Evolutionary conservation across 805 yeast genomes (phyloP).

Genomic region (Priceomyces castillae): DNA sequence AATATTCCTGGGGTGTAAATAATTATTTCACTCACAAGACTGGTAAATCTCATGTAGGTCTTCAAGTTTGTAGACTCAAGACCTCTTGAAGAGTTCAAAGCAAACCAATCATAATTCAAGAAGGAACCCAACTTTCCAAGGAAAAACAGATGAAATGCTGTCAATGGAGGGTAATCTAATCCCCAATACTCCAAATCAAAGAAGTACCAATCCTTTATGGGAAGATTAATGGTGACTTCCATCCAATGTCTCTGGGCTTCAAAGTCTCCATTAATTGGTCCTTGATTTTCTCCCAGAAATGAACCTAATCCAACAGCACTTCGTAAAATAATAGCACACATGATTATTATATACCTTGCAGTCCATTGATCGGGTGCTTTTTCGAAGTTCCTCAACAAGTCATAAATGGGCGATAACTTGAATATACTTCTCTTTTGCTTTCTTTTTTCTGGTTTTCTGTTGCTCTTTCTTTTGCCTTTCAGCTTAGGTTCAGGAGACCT

Average conservation of each 20-base stretch:
- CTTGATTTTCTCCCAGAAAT: conserved; percentile 67
- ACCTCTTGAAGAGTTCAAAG: conserved; percentile 70
- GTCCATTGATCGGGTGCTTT: conserved; percentile 89
- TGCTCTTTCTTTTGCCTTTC: background rate
- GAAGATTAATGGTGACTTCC: conserved; percentile 79
- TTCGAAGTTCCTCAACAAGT: conserved; percentile 73
- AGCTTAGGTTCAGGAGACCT: background rate
- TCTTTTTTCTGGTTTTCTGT: background rate
- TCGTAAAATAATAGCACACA: conserved; percentile 72
- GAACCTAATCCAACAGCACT: conserved; percentile 88
- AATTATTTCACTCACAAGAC: conserved; percentile 67
- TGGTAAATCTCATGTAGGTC: conserved; percentile 82
- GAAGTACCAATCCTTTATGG: conserved; percentile 79
- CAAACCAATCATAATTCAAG: conserved; percentile 73
- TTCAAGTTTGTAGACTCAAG: conserved; percentile 64
- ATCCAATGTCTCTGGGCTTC: conserved; percentile 99
- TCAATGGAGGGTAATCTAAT: conserved; percentile 92
- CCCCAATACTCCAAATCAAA: conserved; percentile 95
- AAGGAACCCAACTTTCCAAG: conserved; percentile 70
- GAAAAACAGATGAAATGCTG: conserved; percentile 88
- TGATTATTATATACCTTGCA: conserved; percentile 70
- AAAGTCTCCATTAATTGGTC: conserved; percentile 92
- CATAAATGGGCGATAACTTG: conserved; percentile 62
- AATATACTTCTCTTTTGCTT: conserved; percentile 10
- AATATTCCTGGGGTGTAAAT: conserved; percentile 80